Evolutionary conservation across 1,139 yeast genomes (phyloP).

Genomic region (Debaryomyces coudertii): DNA sequence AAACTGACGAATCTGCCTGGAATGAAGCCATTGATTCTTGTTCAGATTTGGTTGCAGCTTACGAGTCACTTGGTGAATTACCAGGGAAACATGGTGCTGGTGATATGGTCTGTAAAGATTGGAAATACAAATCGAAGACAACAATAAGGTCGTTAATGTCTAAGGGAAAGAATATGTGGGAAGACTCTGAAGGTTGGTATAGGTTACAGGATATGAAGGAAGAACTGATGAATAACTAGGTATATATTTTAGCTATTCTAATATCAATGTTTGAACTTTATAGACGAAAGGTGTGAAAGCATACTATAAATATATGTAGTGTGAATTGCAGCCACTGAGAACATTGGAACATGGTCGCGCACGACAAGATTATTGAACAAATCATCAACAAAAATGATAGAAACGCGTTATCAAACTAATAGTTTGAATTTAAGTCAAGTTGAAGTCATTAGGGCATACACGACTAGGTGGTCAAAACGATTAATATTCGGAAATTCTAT

Average conservation of each 20-base stretch:
- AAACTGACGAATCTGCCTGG: conserved; percentile 68
- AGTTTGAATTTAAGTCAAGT: neutral
- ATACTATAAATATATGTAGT: neutral
- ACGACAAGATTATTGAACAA: neutral
- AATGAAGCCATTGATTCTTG: conserved; percentile 80
- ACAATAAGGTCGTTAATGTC: conserved; percentile 76
- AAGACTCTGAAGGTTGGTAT: conserved; percentile 78
- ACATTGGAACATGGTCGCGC: neutral
- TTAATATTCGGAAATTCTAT: neutral
- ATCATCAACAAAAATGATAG: conserved; percentile 1
- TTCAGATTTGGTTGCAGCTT: conserved; percentile 80
- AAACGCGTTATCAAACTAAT: neutral
- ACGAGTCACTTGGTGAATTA: conserved; percentile 80
- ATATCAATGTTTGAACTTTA: conserved; percentile 2
- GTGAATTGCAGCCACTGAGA: neutral
- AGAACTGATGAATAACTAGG: conserved; percentile 27
- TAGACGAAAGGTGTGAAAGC: neutral
- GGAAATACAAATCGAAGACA: conserved; percentile 84
- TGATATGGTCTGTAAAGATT: conserved; percentile 83
- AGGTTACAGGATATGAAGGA: conserved; percentile 58
- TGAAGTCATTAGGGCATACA: neutral
- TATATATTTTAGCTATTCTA: neutral
- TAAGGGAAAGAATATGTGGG: conserved; percentile 80
- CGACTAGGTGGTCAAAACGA: neutral
- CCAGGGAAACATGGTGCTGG: conserved; percentile 88